Percentiles rank a stretch among this genome's conserved stretches.
Conservation (phyloP, 148 eudicot species). For the Chenopodium album region DNA sequence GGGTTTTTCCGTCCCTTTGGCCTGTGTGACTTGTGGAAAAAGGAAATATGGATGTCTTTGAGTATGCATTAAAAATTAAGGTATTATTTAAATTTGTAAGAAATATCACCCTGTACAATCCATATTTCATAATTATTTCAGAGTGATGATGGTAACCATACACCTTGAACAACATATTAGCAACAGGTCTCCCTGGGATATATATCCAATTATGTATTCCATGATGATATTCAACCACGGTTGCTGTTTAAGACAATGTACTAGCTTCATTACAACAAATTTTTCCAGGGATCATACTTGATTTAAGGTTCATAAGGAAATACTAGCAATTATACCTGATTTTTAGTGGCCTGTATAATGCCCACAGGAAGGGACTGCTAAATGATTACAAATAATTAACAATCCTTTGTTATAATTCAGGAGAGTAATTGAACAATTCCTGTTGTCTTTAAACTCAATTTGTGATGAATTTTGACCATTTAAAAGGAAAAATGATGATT, state of each 20-base stretch:
- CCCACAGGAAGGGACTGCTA: conserved; percentile 60
- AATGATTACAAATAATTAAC: too few relatives aligned
- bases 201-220: conserved; percentile 69
- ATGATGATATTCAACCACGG: conserved; percentile 81
- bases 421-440: background rate
- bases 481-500: background rate
- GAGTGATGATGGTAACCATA: conserved; percentile 47
- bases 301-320: conserved; percentile 5
- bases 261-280: background rate
- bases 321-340: conserved; percentile 42
- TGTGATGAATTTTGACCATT: background rate
- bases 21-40: too few relatives aligned
- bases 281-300: background rate
- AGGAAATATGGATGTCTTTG: too few relatives aligned
- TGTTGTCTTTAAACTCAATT: background rate
- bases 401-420: too few relatives aligned
- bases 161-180: conserved; percentile 82
- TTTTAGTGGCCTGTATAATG: conserved; percentile 68
- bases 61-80: too few relatives aligned
- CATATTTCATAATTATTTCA: too few relatives aligned
- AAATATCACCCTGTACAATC: too few relatives aligned
- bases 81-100: too few relatives aligned
- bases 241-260: conserved; percentile 35
- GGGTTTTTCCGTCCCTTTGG: too few relatives aligned
- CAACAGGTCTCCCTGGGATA: conserved; percentile 73